Conservation (phyloP, 306 rosid genomes). For the Rosa lucieae region DNA sequence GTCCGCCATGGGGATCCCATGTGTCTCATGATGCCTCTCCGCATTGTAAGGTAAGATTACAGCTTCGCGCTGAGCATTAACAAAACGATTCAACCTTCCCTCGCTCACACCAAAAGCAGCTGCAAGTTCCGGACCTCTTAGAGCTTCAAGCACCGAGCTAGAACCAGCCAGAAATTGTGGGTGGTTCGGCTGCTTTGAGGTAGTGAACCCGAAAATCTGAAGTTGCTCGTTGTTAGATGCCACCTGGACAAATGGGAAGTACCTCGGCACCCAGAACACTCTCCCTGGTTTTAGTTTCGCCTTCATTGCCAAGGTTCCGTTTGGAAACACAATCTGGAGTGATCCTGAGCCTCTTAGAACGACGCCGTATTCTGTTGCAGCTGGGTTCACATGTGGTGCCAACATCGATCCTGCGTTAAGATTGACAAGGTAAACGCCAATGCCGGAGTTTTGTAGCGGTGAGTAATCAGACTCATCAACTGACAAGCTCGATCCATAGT, state of each 20-base stretch:
- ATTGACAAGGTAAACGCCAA: slow-evolving; percentile 64
- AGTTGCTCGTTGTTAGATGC: slow-evolving; percentile 55
- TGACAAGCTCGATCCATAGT: slow-evolving; percentile 65
- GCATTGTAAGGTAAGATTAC: slow-evolving; percentile 44
- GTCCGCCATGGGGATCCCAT: neutral
- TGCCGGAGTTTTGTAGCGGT: slow-evolving; percentile 52
- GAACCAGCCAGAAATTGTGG: slow-evolving; percentile 78
- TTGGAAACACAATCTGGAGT: slow-evolving; percentile 66
- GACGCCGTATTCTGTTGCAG: slow-evolving; percentile 75
- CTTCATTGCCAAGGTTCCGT: slow-evolving; percentile 72
- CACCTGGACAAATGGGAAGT: slow-evolving; percentile 71
- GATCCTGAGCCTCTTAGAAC: slow-evolving; percentile 64
- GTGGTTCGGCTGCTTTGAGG: neutral
- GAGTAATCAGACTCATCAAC: slow-evolving; percentile 50
- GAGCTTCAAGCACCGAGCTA: slow-evolving; percentile 48
- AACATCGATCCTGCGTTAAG: slow-evolving; percentile 85
- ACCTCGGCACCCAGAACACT: slow-evolving; percentile 71
- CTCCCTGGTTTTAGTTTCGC: slow-evolving; percentile 58
- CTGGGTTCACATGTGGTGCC: slow-evolving; percentile 85
- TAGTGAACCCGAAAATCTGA: neutral
- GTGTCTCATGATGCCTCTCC: neutral
- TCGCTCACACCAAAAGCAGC: slow-evolving; percentile 56
- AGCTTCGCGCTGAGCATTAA: slow-evolving; percentile 46
- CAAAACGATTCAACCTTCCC: slow-evolving; percentile 34
- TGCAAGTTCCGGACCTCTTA: slow-evolving; percentile 64